A percentile compares a stretch with the other conserved stretches of the same genome.
Evolutionary conservation across 768 basidiomycete genomes (phyloP).

Genomic region (Calocybe cyanea): DNA sequence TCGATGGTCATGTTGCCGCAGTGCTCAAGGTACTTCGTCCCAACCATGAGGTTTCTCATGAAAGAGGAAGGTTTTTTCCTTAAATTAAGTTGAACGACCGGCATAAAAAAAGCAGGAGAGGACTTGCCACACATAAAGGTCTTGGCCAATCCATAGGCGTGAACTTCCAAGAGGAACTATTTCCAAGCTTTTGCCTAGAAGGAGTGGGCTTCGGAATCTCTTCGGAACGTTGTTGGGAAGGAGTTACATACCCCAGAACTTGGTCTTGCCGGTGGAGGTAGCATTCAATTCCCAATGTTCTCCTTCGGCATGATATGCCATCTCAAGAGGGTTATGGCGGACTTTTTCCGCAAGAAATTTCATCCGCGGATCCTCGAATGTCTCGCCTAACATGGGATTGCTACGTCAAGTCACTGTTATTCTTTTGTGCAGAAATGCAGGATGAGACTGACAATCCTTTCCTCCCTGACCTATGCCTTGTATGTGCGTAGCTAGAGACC

Average conservation of each 20-base stretch:
- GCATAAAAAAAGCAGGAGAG: not conserved
- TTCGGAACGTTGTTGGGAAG: conserved; percentile 2
- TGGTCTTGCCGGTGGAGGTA: conserved; percentile 80
- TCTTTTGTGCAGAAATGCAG: not conserved
- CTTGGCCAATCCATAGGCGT: conserved; percentile 60
- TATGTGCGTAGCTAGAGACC: conserved; percentile 80
- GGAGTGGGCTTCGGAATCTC: conserved; percentile 14
- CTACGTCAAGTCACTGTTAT: conserved; percentile 33
- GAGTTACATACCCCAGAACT: conserved; percentile 76
- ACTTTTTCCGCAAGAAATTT: conserved; percentile 87
- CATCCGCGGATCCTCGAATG: conserved; percentile 80
- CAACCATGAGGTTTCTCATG: conserved; percentile 86
- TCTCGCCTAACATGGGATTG: conserved; percentile 86
- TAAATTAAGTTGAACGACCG: not conserved
- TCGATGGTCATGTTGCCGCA: conserved; percentile 74
- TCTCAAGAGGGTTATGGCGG: conserved; percentile 76
- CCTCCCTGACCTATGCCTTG: conserved; percentile 72
- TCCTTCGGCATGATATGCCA: conserved; percentile 85
- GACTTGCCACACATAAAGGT: conserved; percentile 68
- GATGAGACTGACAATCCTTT: conserved; percentile 74
- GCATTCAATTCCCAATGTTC: conserved; percentile 70
- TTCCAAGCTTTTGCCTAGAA: conserved; percentile 81
- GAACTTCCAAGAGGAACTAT: conserved; percentile 77
- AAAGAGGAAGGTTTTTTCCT: conserved; percentile 89
- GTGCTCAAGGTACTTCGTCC: conserved; percentile 88